Percentiles rank a stretch among this genome's conserved stretches.
phyloP scores from a whole-genome alignment of 1,284 basidiomycete genomes.

The Cerrena zonata region DNA sequence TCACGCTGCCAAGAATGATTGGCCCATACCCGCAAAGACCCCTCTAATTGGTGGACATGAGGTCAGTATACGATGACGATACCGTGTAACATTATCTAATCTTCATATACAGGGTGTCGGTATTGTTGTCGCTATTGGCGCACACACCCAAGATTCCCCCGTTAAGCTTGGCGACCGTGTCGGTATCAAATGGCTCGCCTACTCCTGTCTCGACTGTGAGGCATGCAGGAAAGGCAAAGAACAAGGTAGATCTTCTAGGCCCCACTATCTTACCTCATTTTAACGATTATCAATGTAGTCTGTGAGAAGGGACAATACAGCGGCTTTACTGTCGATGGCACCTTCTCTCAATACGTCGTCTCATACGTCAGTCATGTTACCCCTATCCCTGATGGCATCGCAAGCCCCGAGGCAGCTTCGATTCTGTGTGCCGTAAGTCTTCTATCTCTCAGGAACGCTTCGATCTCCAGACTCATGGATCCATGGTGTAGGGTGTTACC shows the following conservation, averaged over 20 bases:
- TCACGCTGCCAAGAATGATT: slow-evolving; percentile 67
- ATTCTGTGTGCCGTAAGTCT: slow-evolving; percentile 73
- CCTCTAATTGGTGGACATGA: slow-evolving; percentile 86
- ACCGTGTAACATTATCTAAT: neutral
- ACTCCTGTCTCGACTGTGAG: slow-evolving; percentile 59
- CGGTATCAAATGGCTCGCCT: slow-evolving; percentile 75
- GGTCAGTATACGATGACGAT: slow-evolving; percentile 11
- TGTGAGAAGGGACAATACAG: slow-evolving; percentile 59
- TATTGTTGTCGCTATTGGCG: slow-evolving; percentile 72
- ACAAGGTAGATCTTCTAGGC: slow-evolving; percentile 41
- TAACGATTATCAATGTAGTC: slow-evolving; percentile 31
- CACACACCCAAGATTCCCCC: slow-evolving; percentile 53
- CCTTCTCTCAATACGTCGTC: slow-evolving; percentile 75
- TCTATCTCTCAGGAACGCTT: neutral
- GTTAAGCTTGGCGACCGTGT: slow-evolving; percentile 76
- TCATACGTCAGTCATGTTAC: slow-evolving; percentile 46
- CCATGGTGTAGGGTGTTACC: slow-evolving; percentile 53
- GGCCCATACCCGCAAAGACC: slow-evolving; percentile 61
- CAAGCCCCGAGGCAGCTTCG: slow-evolving; percentile 70
- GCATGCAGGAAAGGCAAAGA: slow-evolving; percentile 70
- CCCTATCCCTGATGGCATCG: slow-evolving; percentile 64
- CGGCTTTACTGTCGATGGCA: slow-evolving; percentile 77
- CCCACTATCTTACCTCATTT: neutral
- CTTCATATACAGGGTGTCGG: slow-evolving; percentile 49
- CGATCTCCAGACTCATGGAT: slow-evolving; percentile 6